phyloP scores from a whole-genome alignment of 1,284 basidiomycete species.

The Ustilago nuda region DNA sequence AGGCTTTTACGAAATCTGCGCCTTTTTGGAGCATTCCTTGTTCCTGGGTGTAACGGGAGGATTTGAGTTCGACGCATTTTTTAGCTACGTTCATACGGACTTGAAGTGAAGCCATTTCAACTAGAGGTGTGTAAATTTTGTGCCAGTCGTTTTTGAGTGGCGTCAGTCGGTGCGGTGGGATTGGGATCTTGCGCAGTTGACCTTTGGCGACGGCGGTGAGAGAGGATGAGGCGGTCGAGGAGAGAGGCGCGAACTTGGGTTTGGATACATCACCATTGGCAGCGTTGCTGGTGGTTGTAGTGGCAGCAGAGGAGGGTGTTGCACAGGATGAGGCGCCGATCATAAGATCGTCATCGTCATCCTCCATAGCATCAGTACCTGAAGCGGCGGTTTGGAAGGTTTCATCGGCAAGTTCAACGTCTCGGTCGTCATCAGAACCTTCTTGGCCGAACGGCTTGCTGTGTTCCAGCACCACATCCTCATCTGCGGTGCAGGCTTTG shows the following conservation, averaged over 20 bases:
- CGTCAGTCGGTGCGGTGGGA: constrained; percentile 96
- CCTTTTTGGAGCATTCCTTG: constrained; percentile 83
- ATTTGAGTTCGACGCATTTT: constrained; percentile 91
- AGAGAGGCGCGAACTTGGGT: constrained; percentile 36
- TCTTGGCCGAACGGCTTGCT: constrained; percentile 52
- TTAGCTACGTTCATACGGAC: constrained; percentile 95
- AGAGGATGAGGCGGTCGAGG: constrained; percentile 9
- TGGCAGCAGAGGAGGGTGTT: background rate
- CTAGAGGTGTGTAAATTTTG: constrained; percentile 93
- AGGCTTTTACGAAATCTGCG: constrained; percentile 97
- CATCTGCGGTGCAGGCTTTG: background rate
- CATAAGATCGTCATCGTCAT: constrained; percentile 52
- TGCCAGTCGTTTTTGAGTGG: constrained; percentile 98
- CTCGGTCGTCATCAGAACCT: constrained; percentile 42
- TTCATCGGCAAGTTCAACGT: constrained; percentile 40
- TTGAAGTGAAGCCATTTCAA: constrained; percentile 92
- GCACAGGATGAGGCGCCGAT: constrained; percentile 25
- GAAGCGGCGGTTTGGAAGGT: constrained; percentile 24
- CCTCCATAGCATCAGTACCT: constrained; percentile 15
- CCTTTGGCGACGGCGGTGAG: constrained; percentile 50
- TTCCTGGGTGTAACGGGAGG: constrained; percentile 83
- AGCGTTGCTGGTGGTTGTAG: background rate
- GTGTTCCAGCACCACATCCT: constrained; percentile 30
- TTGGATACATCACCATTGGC: constrained; percentile 6
- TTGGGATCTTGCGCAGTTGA: constrained; percentile 74